Conservation (phyloP, 2,329 filamentous ascomycete species). For the Phyllosticta citribraziliensis region DNA sequence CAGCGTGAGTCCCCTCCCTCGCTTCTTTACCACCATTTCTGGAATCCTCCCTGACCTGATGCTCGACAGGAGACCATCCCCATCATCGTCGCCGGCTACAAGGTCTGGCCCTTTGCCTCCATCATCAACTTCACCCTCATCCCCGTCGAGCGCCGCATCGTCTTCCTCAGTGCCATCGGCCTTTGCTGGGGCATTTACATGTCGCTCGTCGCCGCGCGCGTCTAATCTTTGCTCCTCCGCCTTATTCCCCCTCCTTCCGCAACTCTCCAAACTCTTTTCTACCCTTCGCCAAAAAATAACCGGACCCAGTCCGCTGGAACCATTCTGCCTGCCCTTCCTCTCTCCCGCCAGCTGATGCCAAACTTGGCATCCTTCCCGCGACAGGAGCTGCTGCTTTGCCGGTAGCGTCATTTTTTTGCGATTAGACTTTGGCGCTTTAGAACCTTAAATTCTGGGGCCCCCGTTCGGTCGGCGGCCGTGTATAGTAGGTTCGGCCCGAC, state of each 20-base stretch:
- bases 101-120: conserved; percentile 63
- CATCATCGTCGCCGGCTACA: conserved; percentile 52
- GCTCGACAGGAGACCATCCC: conserved; percentile 20
- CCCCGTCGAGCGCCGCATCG: conserved; percentile 58
- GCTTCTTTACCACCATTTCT: background rate
- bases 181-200: conserved; percentile 67
- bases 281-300: background rate
- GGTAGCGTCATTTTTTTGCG: background rate
- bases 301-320: background rate
- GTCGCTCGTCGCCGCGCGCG: conserved; percentile 46
- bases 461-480: background rate
- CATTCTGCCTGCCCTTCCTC: background rate
- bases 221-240: background rate
- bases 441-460: background rate
- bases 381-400: background rate
- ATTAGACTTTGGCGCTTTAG: background rate
- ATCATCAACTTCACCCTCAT: conserved; percentile 61
- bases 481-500: background rate
- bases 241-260: background rate
- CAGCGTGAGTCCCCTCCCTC: conserved; percentile 24
- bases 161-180: conserved; percentile 63
- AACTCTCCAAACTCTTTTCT: background rate
- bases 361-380: background rate
- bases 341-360: background rate
- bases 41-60: conserved; percentile 24